Evolutionary conservation across 2,329 filamentous ascomycete genomes (phyloP), one percentile per base, ranked within the genome.

Genomic region (Talaromyces islandicus): DNA sequence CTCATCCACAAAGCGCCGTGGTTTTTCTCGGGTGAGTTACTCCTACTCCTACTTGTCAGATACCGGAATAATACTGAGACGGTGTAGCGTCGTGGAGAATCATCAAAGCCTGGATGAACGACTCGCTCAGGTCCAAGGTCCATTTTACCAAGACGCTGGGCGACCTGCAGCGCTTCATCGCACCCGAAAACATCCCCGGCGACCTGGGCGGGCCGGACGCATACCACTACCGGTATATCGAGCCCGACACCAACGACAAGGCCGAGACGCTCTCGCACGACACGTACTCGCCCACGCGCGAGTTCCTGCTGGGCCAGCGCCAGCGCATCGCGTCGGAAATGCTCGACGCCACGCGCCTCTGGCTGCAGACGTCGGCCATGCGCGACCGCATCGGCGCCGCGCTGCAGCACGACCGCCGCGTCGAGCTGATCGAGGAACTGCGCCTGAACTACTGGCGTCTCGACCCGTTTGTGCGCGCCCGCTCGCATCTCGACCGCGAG

Each of bases 1-100:
- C 82, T 97, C 48, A 90, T 97, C 48, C 93, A 97, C 79, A 96
- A 96, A 73, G 87, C 93, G 0, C 93, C 93, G 1, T 97, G 93
- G 93, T 80, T 97, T 32, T 97, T 97, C 77, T 91, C 96, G 78
- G 88, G 90, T 88, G 75, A 56, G 80, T 72, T n/a, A n/a, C n/a
- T n/a, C n/a, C 4, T 41, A 3, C 21, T 30, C 55, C 7, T 30
- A 32, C n/a, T 7, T 25, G 46, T 11, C 29, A 54, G 32, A n/a
- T 48, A 58, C 56, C 2, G 54, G 19, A n/a, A 32, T 4, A 1
- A 14, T 35, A 17, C 9, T 12, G 21, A 46, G 25, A 21, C 27
- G n/a, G n/a, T 51, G 58, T 32, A 90, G 89, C 90, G 3, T 90
- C 97, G 64, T 97, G 93, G 94, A 91, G 86, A 73, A 89, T 97